Conservation (phyloP, 1,284 basidiomycete genomes). For the Mycosarcoma mackinlayi region DNA sequence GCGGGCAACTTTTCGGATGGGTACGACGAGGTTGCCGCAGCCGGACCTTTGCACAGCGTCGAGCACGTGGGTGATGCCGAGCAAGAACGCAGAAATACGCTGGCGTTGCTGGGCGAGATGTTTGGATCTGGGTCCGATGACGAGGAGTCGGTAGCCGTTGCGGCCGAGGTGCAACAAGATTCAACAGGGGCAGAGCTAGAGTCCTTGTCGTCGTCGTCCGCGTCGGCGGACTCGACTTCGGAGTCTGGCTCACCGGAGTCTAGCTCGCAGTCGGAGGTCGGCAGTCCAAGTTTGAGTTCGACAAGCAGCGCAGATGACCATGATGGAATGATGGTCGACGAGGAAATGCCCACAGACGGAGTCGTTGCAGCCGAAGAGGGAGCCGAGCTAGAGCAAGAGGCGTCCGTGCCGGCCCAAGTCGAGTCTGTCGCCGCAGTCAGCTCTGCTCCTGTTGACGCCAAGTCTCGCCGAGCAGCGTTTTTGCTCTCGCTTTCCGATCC, state of each 20-base stretch:
- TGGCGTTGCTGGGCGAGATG: slow-evolving; percentile 68
- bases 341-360: background rate
- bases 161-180: background rate
- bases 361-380: background rate
- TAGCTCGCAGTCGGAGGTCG: too few species aligned
- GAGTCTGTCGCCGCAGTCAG: background rate
- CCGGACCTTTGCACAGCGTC: slow-evolving; percentile 1
- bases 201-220: background rate
- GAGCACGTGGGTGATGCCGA: slow-evolving; percentile 16
- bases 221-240: slow-evolving; percentile 6
- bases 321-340: slow-evolving; percentile 5
- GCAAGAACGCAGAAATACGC: slow-evolving; percentile 37
- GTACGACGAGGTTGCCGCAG: slow-evolving; percentile 54
- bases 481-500: slow-evolving; percentile 15
- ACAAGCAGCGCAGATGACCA: slow-evolving; percentile 12
- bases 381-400: slow-evolving; percentile 13
- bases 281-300: slow-evolving; percentile 2
- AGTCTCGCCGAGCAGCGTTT: slow-evolving; percentile 30
- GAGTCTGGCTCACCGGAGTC: slow-evolving; percentile 20
- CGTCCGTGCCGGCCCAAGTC: background rate
- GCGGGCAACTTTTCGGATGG: slow-evolving; percentile 61
- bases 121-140: slow-evolving; percentile 72
- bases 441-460: slow-evolving; percentile 15
- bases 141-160: slow-evolving; percentile 53
- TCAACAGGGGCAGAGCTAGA: background rate